These are phyloP conservation scores for Taphrina pruni DNA, from an alignment of 1,139 yeast genomes.

Conservation along the genomic window DNA sequence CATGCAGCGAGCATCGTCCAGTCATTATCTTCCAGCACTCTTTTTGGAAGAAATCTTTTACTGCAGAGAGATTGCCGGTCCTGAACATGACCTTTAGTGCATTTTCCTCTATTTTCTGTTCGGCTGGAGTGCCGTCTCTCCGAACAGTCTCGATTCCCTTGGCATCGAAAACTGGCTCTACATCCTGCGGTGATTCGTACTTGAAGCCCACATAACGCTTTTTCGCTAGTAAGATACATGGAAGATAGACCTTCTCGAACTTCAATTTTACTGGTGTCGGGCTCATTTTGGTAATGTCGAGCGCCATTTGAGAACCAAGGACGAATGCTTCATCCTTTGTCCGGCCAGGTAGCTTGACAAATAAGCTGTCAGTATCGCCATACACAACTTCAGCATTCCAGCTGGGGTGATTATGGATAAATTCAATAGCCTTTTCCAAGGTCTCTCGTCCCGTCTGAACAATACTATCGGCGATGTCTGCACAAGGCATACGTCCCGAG, in stretches of 20 bases:
- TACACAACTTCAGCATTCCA: constrained; percentile 95
- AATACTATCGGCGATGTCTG: constrained; percentile 92
- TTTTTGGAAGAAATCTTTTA: constrained; percentile 66
- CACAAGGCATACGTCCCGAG: constrained; percentile 96
- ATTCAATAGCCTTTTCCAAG: constrained; percentile 64
- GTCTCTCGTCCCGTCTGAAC: constrained; percentile 91
- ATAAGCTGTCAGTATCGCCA: constrained; percentile 94
- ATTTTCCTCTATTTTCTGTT: constrained; percentile 78
- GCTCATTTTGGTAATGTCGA: constrained; percentile 64
- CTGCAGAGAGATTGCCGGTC: constrained; percentile 69
- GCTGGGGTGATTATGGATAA: constrained; percentile 63
- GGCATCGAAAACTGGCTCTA: constrained; percentile 78
- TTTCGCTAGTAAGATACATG: constrained; percentile 79
- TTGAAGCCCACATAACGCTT: constrained; percentile 89
- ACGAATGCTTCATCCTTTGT: constrained; percentile 75
- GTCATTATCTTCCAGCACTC: constrained; percentile 70
- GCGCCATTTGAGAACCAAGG: constrained; percentile 74
- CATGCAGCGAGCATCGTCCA: constrained; percentile 71
- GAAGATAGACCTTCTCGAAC: constrained; percentile 91
- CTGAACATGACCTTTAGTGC: constrained; percentile 69
- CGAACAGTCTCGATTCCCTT: constrained; percentile 95
- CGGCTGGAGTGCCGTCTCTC: constrained; percentile 93
- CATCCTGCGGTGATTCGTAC: constrained; percentile 65
- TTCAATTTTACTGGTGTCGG: constrained; percentile 84
- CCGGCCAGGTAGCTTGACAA: constrained; percentile 87